phyloP scores from a whole-genome alignment of 2,329 filamentous ascomycete species.

The Ceratocystis diversiconidia region DNA sequence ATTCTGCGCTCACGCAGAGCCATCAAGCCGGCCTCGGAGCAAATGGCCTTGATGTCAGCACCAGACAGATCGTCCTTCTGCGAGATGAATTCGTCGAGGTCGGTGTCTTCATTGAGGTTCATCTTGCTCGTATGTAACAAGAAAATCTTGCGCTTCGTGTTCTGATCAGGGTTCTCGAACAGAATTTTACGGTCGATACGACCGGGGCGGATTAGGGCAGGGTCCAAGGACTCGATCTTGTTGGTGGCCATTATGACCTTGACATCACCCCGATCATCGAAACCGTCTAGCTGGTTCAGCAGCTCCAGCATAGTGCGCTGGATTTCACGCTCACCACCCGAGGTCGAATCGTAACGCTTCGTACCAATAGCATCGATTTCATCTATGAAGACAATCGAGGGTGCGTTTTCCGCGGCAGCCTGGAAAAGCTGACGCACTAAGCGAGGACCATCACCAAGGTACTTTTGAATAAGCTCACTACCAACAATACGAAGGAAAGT shows the following conservation, averaged over 20 bases:
- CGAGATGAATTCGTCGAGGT: constrained; percentile 93
- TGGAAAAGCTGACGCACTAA: constrained; percentile 93
- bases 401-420: constrained; percentile 89
- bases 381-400: constrained; percentile 97
- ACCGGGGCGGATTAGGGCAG: constrained; percentile 86
- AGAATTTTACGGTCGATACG: constrained; percentile 97
- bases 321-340: constrained; percentile 90
- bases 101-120: constrained; percentile 91
- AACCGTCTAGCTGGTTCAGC: constrained; percentile 94
- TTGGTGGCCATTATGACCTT: constrained; percentile 99
- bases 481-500: constrained; percentile 96
- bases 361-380: constrained; percentile 98
- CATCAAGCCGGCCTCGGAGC: constrained; percentile 89
- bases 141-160: constrained; percentile 96
- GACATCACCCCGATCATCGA: constrained; percentile 95
- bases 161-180: constrained; percentile 58
- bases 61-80: constrained; percentile 97
- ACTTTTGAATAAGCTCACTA: constrained; percentile 96
- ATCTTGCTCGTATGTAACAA: constrained; percentile 97
- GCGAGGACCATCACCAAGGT: constrained; percentile 87
- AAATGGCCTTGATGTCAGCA: constrained; percentile 98
- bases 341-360: constrained; percentile 95
- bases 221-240: constrained; percentile 97
- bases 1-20: constrained; percentile 88
- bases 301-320: constrained; percentile 98